Percentiles rank a stretch among this genome's conserved stretches.
Conservation (phyloP, 805 yeast species). For the Saturnispora quitensis region DNA sequence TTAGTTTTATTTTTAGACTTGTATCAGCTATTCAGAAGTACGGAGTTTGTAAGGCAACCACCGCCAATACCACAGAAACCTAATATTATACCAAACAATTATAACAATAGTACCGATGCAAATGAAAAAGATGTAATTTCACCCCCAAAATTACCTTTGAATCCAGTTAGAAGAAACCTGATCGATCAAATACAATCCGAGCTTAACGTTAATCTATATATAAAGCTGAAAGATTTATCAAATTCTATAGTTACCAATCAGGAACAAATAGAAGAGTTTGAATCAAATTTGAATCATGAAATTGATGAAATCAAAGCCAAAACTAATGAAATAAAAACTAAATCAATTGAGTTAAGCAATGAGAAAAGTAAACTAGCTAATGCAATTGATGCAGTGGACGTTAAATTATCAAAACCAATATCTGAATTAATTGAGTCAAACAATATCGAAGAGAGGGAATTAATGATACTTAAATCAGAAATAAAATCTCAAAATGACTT, state of each 20-base stretch:
- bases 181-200: conserved; percentile 1
- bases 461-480: not conserved
- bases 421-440: not conserved
- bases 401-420: not conserved
- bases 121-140: not conserved
- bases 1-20: conserved; percentile 18
- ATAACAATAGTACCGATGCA: not conserved
- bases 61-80: conserved; percentile 27
- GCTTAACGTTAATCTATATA: not conserved
- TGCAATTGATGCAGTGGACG: not conserved
- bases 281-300: not conserved
- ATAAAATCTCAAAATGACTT: conserved; percentile 30
- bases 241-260: not conserved
- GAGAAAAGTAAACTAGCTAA: not conserved
- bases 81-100: not conserved
- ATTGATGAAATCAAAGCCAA: not conserved
- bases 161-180: not conserved
- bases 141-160: not conserved
- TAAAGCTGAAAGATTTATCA: not conserved
- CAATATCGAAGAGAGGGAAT: not conserved
- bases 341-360: not conserved
- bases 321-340: not conserved
- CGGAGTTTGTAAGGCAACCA: conserved; percentile 1
- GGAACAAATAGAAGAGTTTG: not conserved
- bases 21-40: not conserved